Evolutionary conservation across 2,329 filamentous ascomycete genomes (phyloP).

Genomic region (Monilinia polystroma): DNA sequence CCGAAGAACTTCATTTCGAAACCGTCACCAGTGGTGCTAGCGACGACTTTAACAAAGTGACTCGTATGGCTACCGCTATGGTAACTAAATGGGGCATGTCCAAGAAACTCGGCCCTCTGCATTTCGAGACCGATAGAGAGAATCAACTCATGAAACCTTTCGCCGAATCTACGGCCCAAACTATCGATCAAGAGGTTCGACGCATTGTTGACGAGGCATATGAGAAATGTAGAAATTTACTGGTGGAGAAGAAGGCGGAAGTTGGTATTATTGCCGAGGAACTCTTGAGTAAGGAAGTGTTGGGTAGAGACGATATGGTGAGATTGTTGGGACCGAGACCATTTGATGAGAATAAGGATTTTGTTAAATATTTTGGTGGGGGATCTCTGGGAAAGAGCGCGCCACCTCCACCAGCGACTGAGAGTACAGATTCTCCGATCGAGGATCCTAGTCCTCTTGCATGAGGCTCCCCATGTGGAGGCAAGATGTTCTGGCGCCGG

Average conservation of each 20-base stretch:
- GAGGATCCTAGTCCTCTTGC: conserved; percentile 15
- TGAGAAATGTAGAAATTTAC: conserved; percentile 79
- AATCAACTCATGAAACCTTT: conserved; percentile 91
- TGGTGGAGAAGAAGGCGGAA: conserved; percentile 83
- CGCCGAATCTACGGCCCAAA: conserved; percentile 87
- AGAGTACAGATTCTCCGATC: conserved; percentile 38
- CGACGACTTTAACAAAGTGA: conserved; percentile 98
- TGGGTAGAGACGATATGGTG: conserved; percentile 89
- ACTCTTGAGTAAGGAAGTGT: conserved; percentile 84
- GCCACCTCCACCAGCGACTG: conserved; percentile 55
- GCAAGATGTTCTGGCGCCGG: background rate
- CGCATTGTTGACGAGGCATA: conserved; percentile 92
- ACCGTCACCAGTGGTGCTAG: conserved; percentile 93
- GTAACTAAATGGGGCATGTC: conserved; percentile 99
- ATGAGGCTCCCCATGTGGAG: background rate
- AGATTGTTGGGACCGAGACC: conserved; percentile 80
- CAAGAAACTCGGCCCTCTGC: conserved; percentile 85
- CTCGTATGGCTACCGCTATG: conserved; percentile 93
- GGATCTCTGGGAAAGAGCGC: conserved; percentile 54
- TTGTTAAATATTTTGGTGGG: conserved; percentile 85
- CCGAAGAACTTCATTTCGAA: conserved; percentile 94
- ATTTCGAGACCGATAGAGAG: conserved; percentile 75
- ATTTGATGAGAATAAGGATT: conserved; percentile 80
- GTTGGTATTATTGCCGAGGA: conserved; percentile 91
- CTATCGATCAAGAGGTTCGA: conserved; percentile 88